phyloP scores from a whole-genome alignment of 2,329 filamentous ascomycete species.

The Nemania abortiva region DNA sequence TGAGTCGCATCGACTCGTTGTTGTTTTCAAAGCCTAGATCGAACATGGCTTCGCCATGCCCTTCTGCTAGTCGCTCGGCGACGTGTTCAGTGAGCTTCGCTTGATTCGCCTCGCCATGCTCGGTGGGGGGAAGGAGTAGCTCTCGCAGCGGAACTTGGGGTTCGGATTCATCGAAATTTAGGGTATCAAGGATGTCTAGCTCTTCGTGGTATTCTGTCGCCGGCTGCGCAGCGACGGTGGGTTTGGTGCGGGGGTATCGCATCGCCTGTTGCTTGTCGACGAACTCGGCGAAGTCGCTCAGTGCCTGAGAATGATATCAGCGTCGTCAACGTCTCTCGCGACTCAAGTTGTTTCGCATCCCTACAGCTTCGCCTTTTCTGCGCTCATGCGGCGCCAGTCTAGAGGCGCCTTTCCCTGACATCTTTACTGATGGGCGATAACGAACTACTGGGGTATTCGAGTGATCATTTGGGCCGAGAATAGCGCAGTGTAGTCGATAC shows the following conservation, averaged over 20 bases:
- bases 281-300: conserved; percentile 97
- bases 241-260: conserved; percentile 66
- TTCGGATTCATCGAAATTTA: conserved; percentile 77
- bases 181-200: conserved; percentile 87
- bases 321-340: neutral
- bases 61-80: conserved; percentile 78
- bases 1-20: conserved; percentile 85
- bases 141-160: conserved; percentile 78
- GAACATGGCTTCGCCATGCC: conserved; percentile 89
- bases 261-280: conserved; percentile 92
- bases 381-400: conserved; percentile 81
- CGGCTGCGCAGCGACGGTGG: conserved; percentile 41
- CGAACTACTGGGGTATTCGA: conserved; percentile 43
- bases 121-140: conserved; percentile 72
- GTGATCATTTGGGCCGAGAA: conserved; percentile 44
- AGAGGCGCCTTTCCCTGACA: conserved; percentile 64
- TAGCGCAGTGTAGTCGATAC: no score
- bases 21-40: conserved; percentile 93
- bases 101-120: conserved; percentile 68
- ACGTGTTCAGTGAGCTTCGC: conserved; percentile 74
- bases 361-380: conserved; percentile 86
- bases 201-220: conserved; percentile 84
- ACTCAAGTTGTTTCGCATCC: conserved; percentile 43
- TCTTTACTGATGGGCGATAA: conserved; percentile 50
- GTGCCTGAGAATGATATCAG: conserved; percentile 62